Base-by-base conservation (phyloP, 352 stramenopile species). In the Phytophthora meadii region DNA sequence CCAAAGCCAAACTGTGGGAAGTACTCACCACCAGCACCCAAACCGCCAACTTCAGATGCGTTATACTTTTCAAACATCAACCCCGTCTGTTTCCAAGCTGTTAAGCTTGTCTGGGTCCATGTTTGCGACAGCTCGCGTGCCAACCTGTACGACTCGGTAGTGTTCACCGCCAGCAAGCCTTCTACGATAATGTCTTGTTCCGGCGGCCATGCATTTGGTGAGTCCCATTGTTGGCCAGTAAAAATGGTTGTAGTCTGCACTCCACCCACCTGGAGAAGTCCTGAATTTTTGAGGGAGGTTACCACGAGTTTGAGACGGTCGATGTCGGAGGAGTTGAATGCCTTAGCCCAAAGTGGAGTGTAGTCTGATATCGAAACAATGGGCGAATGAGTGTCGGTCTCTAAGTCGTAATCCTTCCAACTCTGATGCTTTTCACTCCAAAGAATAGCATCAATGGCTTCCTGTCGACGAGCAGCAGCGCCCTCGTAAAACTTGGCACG, bases 1-100 rank as follows among this genome's bases (percentile, higher is more conserved):
- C 86, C 88, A 61, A 97, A 97, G 61, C 89, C 89, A 55, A 92
- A 90, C 65, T 97, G 89, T 6, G 87, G 82, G 22, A 92, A 88
- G 66, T 97, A 97, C 71, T 97, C 90, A 48, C 90, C 90, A 10
- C 90, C 90, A 61, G 81, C 75, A 32, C 88, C 87, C 5, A 92
- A 69, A 0, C 77, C 79, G 28, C 88, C 88, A 4, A 89, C 52
- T 34, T 87, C 76, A 7, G 73, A 79, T 22, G 87, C 81, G 59
- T 96, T 91, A 69, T 95, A 96, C 77, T 97, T 97, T 60, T 97
- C 90, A 61, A 91, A 95, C 88, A 97, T 96, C 52, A 90, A 68
- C 11, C 85, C 82, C 24, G 82, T 92, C 45, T 88, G 66, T 34
- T 77, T 74, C 74, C 74, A 97, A 37, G 81, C 89, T 7, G 55